Conservation (phyloP, 2,329 filamentous ascomycete species). For the Huntiella abstrusa region DNA sequence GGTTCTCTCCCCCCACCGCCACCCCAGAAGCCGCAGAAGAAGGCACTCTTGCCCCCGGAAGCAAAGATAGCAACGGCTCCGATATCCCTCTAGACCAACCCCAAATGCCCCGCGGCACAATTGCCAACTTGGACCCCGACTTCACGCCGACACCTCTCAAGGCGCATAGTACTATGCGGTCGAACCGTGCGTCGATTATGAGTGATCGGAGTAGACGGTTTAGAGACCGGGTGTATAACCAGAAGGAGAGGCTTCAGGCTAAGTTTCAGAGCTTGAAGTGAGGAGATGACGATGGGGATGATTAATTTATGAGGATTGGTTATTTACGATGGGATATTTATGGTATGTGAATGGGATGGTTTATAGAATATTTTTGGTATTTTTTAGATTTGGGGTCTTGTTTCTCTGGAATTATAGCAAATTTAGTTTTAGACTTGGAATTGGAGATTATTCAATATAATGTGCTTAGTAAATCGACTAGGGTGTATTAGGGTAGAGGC, state of each 20-base stretch:
- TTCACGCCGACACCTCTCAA: conserved; percentile 6
- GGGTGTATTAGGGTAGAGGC: no score
- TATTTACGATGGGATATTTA: no score
- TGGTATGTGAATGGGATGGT: no score
- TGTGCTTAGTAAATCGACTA: no score
- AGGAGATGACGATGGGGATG: no score
- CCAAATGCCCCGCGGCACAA: neutral
- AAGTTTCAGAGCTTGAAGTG: neutral
- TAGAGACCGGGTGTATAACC: conserved; percentile 4
- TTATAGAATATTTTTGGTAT: no score
- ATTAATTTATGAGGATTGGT: no score
- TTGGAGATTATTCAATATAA: no score
- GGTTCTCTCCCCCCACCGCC: neutral
- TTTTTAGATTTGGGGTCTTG: no score
- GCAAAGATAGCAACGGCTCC: neutral
- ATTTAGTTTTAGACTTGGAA: no score
- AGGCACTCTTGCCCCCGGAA: neutral
- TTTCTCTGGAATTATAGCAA: no score
- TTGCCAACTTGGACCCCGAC: conserved; percentile 5
- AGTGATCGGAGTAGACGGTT: conserved; percentile 8
- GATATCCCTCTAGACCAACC: neutral
- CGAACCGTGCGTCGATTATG: conserved; percentile 10
- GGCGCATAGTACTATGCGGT: conserved; percentile 9
- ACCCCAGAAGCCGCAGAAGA: neutral
- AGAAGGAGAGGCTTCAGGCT: conserved; percentile 5